Percentiles rank a stretch among this genome's conserved stretches.
Conservation (phyloP, 139 green algal genomes). For the Edaphochlamys debaryana region DNA sequence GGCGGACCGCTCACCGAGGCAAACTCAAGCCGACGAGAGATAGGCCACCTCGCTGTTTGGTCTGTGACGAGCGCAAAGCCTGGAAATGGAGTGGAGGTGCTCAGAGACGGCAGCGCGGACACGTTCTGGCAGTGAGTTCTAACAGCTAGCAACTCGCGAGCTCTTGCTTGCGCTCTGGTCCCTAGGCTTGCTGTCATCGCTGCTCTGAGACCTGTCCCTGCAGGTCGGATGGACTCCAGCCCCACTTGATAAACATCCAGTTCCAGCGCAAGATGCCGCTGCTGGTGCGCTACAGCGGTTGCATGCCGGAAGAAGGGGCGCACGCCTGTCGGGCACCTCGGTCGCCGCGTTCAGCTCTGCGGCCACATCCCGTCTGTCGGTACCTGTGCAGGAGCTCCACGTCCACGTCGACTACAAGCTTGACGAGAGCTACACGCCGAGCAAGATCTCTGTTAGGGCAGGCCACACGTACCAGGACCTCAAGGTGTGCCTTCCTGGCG, state of each 20-base stretch:
- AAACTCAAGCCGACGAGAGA: constrained; percentile 62
- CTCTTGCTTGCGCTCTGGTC: neutral
- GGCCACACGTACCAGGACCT: constrained; percentile 86
- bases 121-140: constrained; percentile 95
- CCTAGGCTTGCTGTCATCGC: neutral
- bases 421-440: constrained; percentile 98
- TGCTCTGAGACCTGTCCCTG: neutral
- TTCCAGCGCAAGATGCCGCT: constrained; percentile 88
- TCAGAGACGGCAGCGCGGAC: constrained; percentile 89
- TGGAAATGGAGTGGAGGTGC: constrained; percentile 94
- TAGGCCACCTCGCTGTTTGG: constrained; percentile 91
- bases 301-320: too few relatives aligned
- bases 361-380: too few relatives aligned
- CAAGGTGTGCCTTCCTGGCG: constrained; percentile 60
- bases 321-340: too few relatives aligned
- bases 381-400: constrained; percentile 76
- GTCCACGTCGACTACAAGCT: constrained; percentile 92
- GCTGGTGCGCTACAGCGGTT: constrained; percentile 43
- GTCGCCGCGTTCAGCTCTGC: too few relatives aligned
- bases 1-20: neutral
- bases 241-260: constrained; percentile 93
- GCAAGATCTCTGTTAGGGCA: constrained; percentile 83
- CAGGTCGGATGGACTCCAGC: constrained; percentile 86
- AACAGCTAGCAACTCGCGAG: neutral
- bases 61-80: constrained; percentile 94